These are phyloP conservation scores for Aspergillus cavernicola DNA, from an alignment of 495 filamentous ascomycete species.

Conservation along the genomic window DNA sequence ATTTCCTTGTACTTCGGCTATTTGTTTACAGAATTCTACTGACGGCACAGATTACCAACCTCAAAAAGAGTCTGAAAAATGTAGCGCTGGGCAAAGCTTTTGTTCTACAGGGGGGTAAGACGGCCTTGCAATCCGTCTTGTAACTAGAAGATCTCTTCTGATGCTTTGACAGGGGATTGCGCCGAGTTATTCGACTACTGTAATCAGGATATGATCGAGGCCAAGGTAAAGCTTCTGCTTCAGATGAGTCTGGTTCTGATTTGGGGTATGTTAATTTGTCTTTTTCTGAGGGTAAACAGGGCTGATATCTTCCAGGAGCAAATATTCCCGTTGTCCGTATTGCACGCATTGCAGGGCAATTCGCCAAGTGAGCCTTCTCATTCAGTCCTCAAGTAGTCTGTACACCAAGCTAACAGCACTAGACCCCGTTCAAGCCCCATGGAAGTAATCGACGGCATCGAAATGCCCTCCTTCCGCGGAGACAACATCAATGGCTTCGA, in stretches of 20 bases:
- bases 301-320: conserved; percentile 36
- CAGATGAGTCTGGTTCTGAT: conserved; percentile 95
- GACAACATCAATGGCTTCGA: conserved; percentile 93
- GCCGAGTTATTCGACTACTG: conserved; percentile 98
- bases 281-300: neutral
- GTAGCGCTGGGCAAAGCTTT: conserved; percentile 92
- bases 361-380: conserved; percentile 60
- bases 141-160: neutral
- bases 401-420: conserved; percentile 11
- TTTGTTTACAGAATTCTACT: neutral
- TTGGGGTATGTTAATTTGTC: conserved; percentile 55
- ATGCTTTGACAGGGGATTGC: conserved; percentile 62
- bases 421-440: conserved; percentile 82
- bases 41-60: conserved; percentile 60
- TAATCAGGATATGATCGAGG: conserved; percentile 79
- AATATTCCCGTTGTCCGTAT: conserved; percentile 95
- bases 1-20: too few relatives aligned
- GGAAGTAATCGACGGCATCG: conserved; percentile 72
- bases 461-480: conserved; percentile 86
- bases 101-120: conserved; percentile 77
- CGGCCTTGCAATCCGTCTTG: neutral
- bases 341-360: conserved; percentile 94
- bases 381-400: too few relatives aligned
- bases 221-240: conserved; percentile 91
- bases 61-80: conserved; percentile 73